Evolutionary conservation across 306 rosid species (phyloP).

Genomic region (cucumber (Cucumis sativus)): DNA sequence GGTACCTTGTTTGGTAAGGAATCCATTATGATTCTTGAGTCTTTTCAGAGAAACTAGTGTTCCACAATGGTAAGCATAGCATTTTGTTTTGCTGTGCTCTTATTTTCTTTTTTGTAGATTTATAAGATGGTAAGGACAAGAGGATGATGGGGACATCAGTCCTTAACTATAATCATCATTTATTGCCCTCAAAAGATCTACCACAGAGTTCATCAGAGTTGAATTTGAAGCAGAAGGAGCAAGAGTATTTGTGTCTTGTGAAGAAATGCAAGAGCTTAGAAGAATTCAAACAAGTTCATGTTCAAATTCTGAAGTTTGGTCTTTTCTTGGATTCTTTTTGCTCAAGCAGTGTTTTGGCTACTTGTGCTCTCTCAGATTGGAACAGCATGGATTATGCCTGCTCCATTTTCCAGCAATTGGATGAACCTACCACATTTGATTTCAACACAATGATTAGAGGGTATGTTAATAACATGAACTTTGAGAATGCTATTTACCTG

Average conservation of each 20-base stretch:
- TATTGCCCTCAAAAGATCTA: slow-evolving; percentile 29
- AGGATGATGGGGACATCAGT: slow-evolving; percentile 68
- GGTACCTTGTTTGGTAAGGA: neutral
- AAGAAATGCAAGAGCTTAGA: slow-evolving; percentile 55
- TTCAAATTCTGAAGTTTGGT: slow-evolving; percentile 48
- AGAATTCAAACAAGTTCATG: slow-evolving; percentile 68
- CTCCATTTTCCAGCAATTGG: slow-evolving; percentile 53
- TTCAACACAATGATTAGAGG: slow-evolving; percentile 72
- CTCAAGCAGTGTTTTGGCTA: slow-evolving; percentile 54
- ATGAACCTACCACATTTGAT: slow-evolving; percentile 54
- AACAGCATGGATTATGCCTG: slow-evolving; percentile 86
- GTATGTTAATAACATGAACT: slow-evolving; percentile 28
- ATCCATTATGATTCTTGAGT: neutral
- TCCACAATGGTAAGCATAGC: neutral
- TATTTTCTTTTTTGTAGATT: neutral
- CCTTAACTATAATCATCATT: slow-evolving; percentile 44
- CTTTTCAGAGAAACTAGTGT: neutral
- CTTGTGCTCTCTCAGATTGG: slow-evolving; percentile 71
- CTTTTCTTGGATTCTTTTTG: slow-evolving; percentile 45
- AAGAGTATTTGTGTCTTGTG: slow-evolving; percentile 37
- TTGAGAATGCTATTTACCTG: slow-evolving; percentile 38
- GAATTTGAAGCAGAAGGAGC: slow-evolving; percentile 35
- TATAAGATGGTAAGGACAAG: slow-evolving; percentile 33
- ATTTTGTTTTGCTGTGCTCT: neutral
- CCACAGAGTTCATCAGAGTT: slow-evolving; percentile 30